A percentile compares a stretch with the other conserved stretches of the same genome.
Evolutionary conservation across 345 rosid genomes (phyloP).

Genomic region (Syzygium oleosum): DNA sequence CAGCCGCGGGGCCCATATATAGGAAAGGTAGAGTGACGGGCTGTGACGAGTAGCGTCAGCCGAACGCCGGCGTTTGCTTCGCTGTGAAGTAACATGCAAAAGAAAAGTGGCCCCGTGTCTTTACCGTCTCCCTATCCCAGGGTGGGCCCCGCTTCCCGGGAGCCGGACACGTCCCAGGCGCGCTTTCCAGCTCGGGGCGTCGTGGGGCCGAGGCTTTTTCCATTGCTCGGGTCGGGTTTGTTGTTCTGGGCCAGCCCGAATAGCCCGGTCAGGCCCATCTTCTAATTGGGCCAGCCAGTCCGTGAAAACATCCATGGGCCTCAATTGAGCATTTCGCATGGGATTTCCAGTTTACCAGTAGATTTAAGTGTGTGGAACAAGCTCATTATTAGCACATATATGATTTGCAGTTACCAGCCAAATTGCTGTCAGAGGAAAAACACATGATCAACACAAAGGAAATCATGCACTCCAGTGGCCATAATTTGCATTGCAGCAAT

Average conservation of each 20-base stretch:
- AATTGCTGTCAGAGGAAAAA: neutral
- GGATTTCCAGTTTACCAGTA: neutral
- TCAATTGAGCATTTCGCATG: neutral
- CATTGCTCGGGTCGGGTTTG: neutral
- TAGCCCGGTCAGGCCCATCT: neutral
- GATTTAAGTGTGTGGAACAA: neutral
- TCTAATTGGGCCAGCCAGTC: neutral
- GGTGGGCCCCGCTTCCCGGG: neutral
- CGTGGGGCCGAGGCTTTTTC: neutral
- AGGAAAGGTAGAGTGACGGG: neutral
- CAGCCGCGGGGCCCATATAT: neutral
- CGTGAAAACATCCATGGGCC: neutral
- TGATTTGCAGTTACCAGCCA: neutral
- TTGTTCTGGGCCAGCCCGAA: neutral
- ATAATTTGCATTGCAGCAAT: neutral
- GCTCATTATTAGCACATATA: neutral
- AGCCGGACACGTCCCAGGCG: neutral
- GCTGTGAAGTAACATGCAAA: neutral
- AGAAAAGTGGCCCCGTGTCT: neutral
- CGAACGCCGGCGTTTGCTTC: constrained; percentile 5
- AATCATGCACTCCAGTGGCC: neutral
- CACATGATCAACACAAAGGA: neutral
- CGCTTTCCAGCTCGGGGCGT: neutral
- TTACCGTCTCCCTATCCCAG: neutral
- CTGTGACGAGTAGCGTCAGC: neutral